A percentile compares a stretch with the other conserved stretches of the same genome.
These are phyloP conservation scores for Pythium phragmiticola DNA, from an alignment of 352 stramenopile genomes.

Conservation along the genomic window DNA sequence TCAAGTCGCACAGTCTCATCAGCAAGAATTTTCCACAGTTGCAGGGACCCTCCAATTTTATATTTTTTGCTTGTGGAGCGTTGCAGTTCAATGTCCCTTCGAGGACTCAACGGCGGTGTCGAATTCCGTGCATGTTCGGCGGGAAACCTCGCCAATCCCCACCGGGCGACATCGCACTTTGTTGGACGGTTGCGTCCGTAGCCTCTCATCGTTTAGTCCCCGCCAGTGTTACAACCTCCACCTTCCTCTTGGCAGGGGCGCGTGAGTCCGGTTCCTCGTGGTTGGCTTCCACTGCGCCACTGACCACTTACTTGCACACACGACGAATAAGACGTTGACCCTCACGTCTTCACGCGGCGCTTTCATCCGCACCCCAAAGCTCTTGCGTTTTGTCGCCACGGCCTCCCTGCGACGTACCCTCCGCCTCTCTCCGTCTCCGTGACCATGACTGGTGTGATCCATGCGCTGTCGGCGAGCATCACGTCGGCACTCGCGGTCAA, in stretches of 20 bases:
- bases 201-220: too few species aligned
- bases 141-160: too few species aligned
- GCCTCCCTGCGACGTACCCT: constrained; percentile 14
- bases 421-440: constrained; percentile 44
- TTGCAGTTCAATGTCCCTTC: too few species aligned
- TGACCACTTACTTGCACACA: constrained; percentile 13
- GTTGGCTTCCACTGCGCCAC: neutral
- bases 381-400: neutral
- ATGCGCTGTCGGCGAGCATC: constrained; percentile 55
- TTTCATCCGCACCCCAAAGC: neutral
- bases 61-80: too few species aligned
- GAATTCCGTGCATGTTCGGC: too few species aligned
- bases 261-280: neutral
- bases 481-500: constrained; percentile 68
- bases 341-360: neutral
- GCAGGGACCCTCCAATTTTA: too few species aligned
- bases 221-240: neutral
- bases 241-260: neutral
- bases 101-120: too few species aligned
- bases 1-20: too few species aligned
- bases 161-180: too few species aligned
- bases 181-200: too few species aligned
- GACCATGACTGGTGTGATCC: constrained; percentile 45
- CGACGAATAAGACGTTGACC: constrained; percentile 12
- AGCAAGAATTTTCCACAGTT: too few species aligned